Percentiles rank a stretch among this genome's conserved stretches.
Conservation (phyloP, 768 basidiomycete species). For the Rubroboletus satanas region DNA sequence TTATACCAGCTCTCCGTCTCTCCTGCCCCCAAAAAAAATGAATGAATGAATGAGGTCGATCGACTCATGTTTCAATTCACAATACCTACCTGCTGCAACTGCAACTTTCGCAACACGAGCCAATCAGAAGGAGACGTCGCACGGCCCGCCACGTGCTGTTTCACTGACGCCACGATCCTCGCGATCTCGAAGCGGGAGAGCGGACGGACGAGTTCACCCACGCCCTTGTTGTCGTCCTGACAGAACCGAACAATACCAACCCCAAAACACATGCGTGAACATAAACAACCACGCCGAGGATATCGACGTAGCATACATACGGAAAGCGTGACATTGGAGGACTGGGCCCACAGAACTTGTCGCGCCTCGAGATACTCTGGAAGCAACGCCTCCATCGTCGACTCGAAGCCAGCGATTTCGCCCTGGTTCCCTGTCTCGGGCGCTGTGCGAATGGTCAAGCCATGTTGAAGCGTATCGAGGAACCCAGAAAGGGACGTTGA, state of each 20-base stretch:
- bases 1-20: slow-evolving; percentile 16
- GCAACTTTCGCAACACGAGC: slow-evolving; percentile 43
- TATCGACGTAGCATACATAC: slow-evolving; percentile 6
- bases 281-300: background rate
- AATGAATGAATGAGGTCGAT: background rate
- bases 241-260: background rate
- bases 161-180: slow-evolving; percentile 30
- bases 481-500: slow-evolving; percentile 18
- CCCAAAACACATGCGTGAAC: background rate
- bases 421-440: background rate
- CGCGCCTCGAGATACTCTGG: slow-evolving; percentile 35
- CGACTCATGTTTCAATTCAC: background rate
- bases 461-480: slow-evolving; percentile 17
- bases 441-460: background rate
- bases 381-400: slow-evolving; percentile 30
- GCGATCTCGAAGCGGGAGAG: slow-evolving; percentile 42
- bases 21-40: slow-evolving; percentile 9
- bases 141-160: slow-evolving; percentile 7
- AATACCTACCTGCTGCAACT: slow-evolving; percentile 34
- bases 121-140: slow-evolving; percentile 28
- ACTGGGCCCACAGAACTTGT: slow-evolving; percentile 19
- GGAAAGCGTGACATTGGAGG: slow-evolving; percentile 8
- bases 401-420: slow-evolving; percentile 31
- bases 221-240: slow-evolving; percentile 10
- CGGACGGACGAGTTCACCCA: slow-evolving; percentile 33